A percentile compares a stretch with the other conserved stretches of the same genome.
Evolutionary conservation across 805 yeast genomes (phyloP).

Genomic region (Pichia sporocuriosa): DNA sequence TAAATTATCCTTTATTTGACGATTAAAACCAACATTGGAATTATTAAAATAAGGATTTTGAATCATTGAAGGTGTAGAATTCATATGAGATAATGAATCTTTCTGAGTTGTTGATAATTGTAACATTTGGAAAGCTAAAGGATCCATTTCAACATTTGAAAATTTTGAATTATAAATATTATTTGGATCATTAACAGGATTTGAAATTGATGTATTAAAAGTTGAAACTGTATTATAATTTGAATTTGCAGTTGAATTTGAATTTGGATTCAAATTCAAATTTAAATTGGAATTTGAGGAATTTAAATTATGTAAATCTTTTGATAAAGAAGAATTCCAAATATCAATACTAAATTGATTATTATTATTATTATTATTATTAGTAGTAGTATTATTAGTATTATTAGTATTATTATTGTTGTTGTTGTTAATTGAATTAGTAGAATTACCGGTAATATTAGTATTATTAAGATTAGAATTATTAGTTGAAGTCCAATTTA

Average conservation of each 20-base stretch:
- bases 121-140: constrained; percentile 24
- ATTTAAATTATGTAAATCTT: background rate
- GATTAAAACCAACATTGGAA: constrained; percentile 10
- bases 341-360: constrained; percentile 2
- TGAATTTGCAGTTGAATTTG: constrained; percentile 4
- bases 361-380: background rate
- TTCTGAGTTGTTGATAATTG: constrained; percentile 19
- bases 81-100: constrained; percentile 11
- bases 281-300: background rate
- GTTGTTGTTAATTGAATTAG: background rate
- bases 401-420: background rate
- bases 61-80: constrained; percentile 10
- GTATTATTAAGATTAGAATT: too few species aligned
- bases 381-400: background rate
- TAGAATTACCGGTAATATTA: too few species aligned
- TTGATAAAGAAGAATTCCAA: constrained; percentile 2
- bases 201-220: background rate
- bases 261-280: background rate
- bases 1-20: constrained; percentile 6
- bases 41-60: constrained; percentile 10
- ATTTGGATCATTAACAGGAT: background rate
- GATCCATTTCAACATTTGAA: constrained; percentile 23
- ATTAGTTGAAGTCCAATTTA: too few species aligned
- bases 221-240: background rate
- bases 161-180: constrained; percentile 10